Evolutionary conservation across 768 basidiomycete genomes (phyloP).

Genomic region (Tubosaeta brunneosetosa): DNA sequence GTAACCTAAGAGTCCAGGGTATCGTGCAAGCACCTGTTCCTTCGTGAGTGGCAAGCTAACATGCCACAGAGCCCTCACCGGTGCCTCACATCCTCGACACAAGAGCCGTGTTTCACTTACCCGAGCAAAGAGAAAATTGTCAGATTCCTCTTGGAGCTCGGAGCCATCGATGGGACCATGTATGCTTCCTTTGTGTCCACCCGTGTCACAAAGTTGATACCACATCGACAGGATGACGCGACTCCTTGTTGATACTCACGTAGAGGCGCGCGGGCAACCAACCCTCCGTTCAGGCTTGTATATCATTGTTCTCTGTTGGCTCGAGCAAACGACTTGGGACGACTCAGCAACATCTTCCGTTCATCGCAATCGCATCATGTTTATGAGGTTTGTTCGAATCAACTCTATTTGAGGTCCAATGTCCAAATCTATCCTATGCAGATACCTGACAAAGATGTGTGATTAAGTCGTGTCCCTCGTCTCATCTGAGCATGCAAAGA

Average conservation of each 20-base stretch:
- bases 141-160: constrained; percentile 36
- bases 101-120: too few relatives aligned
- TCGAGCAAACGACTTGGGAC: constrained; percentile 55
- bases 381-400: constrained; percentile 46
- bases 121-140: constrained; percentile 47
- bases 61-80: too few relatives aligned
- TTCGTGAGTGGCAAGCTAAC: neutral
- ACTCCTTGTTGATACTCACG: constrained; percentile 13
- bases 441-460: constrained; percentile 56
- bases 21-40: neutral
- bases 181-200: constrained; percentile 20
- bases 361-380: constrained; percentile 50
- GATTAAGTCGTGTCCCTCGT: constrained; percentile 53
- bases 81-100: too few relatives aligned
- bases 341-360: constrained; percentile 43
- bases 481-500: constrained; percentile 42
- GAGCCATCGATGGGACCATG: constrained; percentile 36
- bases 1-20: constrained; percentile 1
- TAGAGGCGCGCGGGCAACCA: constrained; percentile 2
- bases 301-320: constrained; percentile 51
- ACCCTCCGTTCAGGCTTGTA: constrained; percentile 22
- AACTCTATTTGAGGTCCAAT: neutral
- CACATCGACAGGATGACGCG: constrained; percentile 5
- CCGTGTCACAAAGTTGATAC: neutral
- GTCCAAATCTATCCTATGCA: constrained; percentile 10